phyloP scores from a whole-genome alignment of 202 grass and related monocot genomes.

The Musa balbisiana region DNA sequence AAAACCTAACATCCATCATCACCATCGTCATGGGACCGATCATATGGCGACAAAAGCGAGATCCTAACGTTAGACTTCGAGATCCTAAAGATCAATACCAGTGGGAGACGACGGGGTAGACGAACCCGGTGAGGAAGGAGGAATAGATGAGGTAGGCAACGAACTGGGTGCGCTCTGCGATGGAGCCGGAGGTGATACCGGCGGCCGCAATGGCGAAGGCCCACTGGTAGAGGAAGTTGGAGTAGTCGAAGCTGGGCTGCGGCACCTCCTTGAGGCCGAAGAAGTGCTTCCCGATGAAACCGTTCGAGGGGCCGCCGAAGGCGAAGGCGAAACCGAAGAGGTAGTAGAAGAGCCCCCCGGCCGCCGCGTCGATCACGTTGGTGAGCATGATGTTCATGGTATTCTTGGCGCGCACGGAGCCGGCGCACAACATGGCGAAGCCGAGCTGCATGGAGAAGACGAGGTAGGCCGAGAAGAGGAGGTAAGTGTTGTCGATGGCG shows the following conservation, averaged over 20 bases:
- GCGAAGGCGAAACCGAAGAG: slow-evolving; percentile 77
- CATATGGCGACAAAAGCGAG: neutral
- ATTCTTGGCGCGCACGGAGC: slow-evolving; percentile 66
- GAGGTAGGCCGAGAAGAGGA: slow-evolving; percentile 72
- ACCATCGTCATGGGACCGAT: neutral
- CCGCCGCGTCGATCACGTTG: slow-evolving; percentile 68
- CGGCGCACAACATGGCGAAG: slow-evolving; percentile 77
- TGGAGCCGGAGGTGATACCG: slow-evolving; percentile 76
- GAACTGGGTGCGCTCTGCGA: slow-evolving; percentile 74
- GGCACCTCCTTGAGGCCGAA: slow-evolving; percentile 46
- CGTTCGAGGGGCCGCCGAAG: slow-evolving; percentile 60
- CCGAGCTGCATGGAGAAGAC: slow-evolving; percentile 79
- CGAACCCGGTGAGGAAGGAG: slow-evolving; percentile 75
- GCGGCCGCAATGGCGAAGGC: slow-evolving; percentile 84
- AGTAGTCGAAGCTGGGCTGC: slow-evolving; percentile 46
- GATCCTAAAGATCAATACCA: slow-evolving; percentile 10
- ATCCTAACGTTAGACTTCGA: neutral
- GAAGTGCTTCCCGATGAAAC: slow-evolving; percentile 69
- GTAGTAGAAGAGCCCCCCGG: slow-evolving; percentile 73
- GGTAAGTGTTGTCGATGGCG: slow-evolving; percentile 65
- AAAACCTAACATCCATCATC: slow-evolving; percentile 18
- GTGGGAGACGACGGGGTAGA: slow-evolving; percentile 71
- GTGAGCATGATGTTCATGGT: slow-evolving; percentile 84
- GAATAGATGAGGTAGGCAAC: slow-evolving; percentile 78
- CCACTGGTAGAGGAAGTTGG: slow-evolving; percentile 81